Conservation (phyloP, 495 filamentous ascomycete genomes). For the Mytilinidion resinicola region DNA sequence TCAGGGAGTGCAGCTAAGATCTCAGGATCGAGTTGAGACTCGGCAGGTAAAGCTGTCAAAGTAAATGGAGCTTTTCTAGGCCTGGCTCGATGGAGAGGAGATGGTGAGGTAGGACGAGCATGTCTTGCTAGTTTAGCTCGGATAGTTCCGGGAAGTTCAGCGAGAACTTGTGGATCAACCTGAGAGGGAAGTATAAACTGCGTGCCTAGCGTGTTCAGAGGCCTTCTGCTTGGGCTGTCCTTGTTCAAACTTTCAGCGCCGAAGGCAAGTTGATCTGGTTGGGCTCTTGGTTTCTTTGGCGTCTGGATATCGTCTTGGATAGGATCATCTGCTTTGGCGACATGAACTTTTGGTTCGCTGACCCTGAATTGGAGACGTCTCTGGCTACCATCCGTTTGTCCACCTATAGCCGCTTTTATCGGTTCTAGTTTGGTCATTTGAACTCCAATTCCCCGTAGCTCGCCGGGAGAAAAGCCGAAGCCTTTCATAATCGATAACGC, state of each 20-base stretch:
- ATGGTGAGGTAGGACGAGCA: conserved; percentile 18
- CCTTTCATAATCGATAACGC: conserved; percentile 73
- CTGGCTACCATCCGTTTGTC: conserved; percentile 44
- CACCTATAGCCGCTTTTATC: conserved; percentile 45
- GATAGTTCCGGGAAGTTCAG: conserved; percentile 74
- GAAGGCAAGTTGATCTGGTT: conserved; percentile 43
- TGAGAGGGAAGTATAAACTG: conserved; percentile 84
- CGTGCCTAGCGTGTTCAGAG: conserved; percentile 72
- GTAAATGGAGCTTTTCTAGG: conserved; percentile 17
- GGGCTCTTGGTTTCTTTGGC: conserved; percentile 53
- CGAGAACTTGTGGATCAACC: conserved; percentile 65
- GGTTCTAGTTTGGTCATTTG: conserved; percentile 90
- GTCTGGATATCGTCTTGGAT: conserved; percentile 54
- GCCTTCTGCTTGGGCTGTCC: conserved; percentile 49
- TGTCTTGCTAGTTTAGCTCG: conserved; percentile 59
- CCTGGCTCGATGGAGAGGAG: neutral
- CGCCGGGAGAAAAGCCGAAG: conserved; percentile 81
- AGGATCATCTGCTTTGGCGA: conserved; percentile 36
- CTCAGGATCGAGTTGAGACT: conserved; percentile 37
- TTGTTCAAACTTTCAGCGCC: conserved; percentile 20
- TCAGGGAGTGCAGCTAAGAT: conserved; percentile 68
- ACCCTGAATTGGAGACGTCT: conserved; percentile 54
- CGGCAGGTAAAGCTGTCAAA: conserved; percentile 28
- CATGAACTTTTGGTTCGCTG: conserved; percentile 26
- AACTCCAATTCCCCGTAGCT: conserved; percentile 81